These are phyloP conservation scores for Zalaria obscura DNA, from an alignment of 2,329 filamentous ascomycete genomes.

Conservation along the genomic window DNA sequence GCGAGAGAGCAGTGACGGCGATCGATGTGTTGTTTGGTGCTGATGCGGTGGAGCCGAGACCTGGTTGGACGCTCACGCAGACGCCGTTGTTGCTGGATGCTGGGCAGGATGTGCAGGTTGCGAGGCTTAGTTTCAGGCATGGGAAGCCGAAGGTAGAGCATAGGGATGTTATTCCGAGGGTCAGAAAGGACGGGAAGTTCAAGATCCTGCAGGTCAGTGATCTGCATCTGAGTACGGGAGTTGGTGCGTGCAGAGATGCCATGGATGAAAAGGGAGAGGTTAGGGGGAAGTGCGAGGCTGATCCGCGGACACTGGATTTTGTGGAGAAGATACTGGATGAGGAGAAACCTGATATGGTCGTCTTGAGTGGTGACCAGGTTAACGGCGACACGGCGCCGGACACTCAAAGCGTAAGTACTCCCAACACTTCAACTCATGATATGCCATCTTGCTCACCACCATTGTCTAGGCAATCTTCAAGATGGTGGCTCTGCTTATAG, in stretches of 20 bases:
- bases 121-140: slow-evolving; percentile 64
- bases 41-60: slow-evolving; percentile 79
- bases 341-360: slow-evolving; percentile 84
- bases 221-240: slow-evolving; percentile 80
- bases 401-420: slow-evolving; percentile 58
- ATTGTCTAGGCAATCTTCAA: slow-evolving; percentile 69
- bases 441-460: not conserved
- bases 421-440: not conserved
- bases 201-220: slow-evolving; percentile 97
- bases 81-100: slow-evolving; percentile 59
- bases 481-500: slow-evolving; percentile 68
- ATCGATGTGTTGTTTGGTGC: slow-evolving; percentile 81
- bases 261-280: slow-evolving; percentile 56
- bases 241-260: slow-evolving; percentile 76
- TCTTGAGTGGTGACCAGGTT: slow-evolving; percentile 86
- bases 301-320: slow-evolving; percentile 83
- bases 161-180: slow-evolving; percentile 49
- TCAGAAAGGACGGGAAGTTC: slow-evolving; percentile 82
- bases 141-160: slow-evolving; percentile 50
- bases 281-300: slow-evolving; percentile 73
- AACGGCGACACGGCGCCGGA: slow-evolving; percentile 90
- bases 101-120: slow-evolving; percentile 46
- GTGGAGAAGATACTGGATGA: slow-evolving; percentile 71
- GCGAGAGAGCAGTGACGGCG: slow-evolving; percentile 59
- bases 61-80: slow-evolving; percentile 69